phyloP scores from a whole-genome alignment of 2,329 filamentous ascomycete species.

The Nigrospora osmanthi region DNA sequence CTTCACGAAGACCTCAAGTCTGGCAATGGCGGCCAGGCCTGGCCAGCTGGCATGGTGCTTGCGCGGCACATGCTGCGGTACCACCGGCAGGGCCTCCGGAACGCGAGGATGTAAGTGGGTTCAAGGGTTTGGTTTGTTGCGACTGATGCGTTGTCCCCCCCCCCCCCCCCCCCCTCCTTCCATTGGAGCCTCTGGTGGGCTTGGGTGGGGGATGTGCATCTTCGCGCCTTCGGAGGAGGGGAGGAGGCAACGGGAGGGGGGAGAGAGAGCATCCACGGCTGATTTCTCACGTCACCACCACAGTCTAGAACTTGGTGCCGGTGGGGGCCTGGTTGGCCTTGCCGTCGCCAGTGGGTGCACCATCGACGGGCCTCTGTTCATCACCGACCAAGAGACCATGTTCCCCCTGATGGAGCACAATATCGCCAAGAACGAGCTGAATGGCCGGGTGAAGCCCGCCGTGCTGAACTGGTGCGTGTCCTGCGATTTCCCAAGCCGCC shows the following conservation, averaged over 20 bases:
- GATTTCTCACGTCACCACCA: conserved; percentile 4
- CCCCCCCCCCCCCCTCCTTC: not conserved
- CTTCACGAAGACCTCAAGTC: conserved; percentile 80
- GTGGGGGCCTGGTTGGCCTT: conserved; percentile 77
- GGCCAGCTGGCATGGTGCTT: conserved; percentile 88
- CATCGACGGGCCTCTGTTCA: conserved; percentile 51
- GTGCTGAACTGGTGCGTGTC: conserved; percentile 71
- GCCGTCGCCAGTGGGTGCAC: conserved; percentile 50
- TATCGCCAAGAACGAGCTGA: conserved; percentile 69
- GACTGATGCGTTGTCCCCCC: not conserved
- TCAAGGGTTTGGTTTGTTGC: conserved; percentile 3
- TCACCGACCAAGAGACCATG: conserved; percentile 89
- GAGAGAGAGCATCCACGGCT: not conserved
- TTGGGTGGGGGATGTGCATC: not conserved
- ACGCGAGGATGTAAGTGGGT: conserved; percentile 63
- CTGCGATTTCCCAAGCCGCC: not conserved
- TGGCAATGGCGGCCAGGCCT: conserved; percentile 88
- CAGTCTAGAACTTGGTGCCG: conserved; percentile 86
- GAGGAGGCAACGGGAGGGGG: not conserved
- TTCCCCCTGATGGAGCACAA: conserved; percentile 79
- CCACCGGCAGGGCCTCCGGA: conserved; percentile 53
- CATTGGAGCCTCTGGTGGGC: too few relatives aligned
- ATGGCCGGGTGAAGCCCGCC: conserved; percentile 53
- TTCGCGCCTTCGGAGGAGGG: not conserved
- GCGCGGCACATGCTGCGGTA: conserved; percentile 77